These are phyloP conservation scores for Xanthoconium separans DNA, from an alignment of 1,284 basidiomycete genomes.

Conservation along the genomic window DNA sequence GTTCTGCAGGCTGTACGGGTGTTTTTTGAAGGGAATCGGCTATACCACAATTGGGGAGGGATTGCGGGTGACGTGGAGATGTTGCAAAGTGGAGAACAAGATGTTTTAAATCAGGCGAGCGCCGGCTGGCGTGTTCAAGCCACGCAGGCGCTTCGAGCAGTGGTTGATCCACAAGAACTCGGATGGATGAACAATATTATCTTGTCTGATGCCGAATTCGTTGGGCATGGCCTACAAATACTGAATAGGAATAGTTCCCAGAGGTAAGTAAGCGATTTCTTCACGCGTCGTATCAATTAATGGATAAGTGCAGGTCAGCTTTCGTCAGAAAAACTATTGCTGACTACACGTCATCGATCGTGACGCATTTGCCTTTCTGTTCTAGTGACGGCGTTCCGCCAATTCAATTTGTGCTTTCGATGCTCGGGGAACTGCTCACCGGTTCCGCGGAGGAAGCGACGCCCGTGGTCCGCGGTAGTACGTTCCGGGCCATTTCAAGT, in stretches of 20 bases:
- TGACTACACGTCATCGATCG: constrained; percentile 22
- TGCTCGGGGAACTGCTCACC: constrained; percentile 40
- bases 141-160: constrained; percentile 30
- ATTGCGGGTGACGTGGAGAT: constrained; percentile 12
- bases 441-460: constrained; percentile 47
- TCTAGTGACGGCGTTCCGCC: constrained; percentile 18
- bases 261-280: constrained; percentile 40
- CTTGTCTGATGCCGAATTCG: constrained; percentile 36
- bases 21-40: constrained; percentile 20
- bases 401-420: constrained; percentile 25
- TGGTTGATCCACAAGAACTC: constrained; percentile 42
- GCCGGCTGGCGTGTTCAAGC: constrained; percentile 25
- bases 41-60: constrained; percentile 13
- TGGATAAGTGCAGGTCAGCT: constrained; percentile 13
- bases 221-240: constrained; percentile 37
- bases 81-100: constrained; percentile 2
- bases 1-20: constrained; percentile 9
- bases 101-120: background rate
- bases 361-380: constrained; percentile 8
- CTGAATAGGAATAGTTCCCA: constrained; percentile 39
- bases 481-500: constrained; percentile 43
- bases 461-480: constrained; percentile 43
- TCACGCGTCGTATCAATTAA: constrained; percentile 9
- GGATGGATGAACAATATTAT: constrained; percentile 47
- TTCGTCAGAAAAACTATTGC: constrained; percentile 22